Evolutionary conservation across 495 filamentous ascomycete species (phyloP).

Genomic region (Penicillium diatomitis): DNA sequence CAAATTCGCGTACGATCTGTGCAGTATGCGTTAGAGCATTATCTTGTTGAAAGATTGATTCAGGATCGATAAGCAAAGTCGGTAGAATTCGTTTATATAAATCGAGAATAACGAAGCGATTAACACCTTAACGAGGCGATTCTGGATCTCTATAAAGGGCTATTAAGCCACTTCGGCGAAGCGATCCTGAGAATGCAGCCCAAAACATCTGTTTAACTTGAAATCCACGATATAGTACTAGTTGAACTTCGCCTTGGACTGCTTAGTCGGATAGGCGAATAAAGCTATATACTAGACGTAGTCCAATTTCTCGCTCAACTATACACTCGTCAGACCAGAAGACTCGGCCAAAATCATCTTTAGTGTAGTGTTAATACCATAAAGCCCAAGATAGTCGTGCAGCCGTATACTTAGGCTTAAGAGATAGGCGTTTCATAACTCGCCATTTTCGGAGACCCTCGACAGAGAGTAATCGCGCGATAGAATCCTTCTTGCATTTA

Average conservation of each 20-base stretch:
- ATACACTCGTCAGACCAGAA: slow-evolving; percentile 8
- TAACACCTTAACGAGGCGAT: neutral
- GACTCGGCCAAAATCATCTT: slow-evolving; percentile 3
- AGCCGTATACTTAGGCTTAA: neutral
- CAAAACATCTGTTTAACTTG: slow-evolving; percentile 6
- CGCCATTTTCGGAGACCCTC: neutral
- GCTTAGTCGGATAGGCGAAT: neutral
- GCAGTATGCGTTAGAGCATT: slow-evolving; percentile 11
- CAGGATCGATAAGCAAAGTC: neutral
- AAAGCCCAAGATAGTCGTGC: neutral
- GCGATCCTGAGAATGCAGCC: slow-evolving; percentile 9
- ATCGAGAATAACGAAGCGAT: slow-evolving; percentile 3
- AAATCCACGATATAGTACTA: slow-evolving; percentile 1
- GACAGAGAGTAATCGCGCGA: neutral
- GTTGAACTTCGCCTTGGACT: neutral
- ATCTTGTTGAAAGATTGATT: slow-evolving; percentile 10
- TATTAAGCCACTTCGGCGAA: slow-evolving; percentile 1
- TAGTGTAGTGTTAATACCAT: slow-evolving; percentile 1
- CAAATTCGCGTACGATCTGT: slow-evolving; percentile 3
- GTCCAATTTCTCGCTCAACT: slow-evolving; percentile 3
- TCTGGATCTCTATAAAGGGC: slow-evolving; percentile 2
- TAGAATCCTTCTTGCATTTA: slow-evolving; percentile 1
- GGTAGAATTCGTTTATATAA: slow-evolving; percentile 4
- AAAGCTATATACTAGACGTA: neutral
- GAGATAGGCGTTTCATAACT: neutral